These are phyloP conservation scores for Scleroderma bovista DNA, from an alignment of 768 basidiomycete genomes.

Conservation along the genomic window DNA sequence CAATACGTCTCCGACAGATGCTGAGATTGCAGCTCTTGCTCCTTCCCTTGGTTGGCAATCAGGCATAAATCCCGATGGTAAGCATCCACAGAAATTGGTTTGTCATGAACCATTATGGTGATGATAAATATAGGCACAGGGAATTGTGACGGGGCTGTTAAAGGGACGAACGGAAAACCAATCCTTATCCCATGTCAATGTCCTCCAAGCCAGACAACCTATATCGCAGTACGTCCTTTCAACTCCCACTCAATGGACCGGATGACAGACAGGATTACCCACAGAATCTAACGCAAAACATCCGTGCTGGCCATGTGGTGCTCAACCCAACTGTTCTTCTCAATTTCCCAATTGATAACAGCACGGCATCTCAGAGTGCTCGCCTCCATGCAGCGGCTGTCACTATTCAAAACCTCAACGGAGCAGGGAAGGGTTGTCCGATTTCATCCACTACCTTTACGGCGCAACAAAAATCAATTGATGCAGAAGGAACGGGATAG, in stretches of 20 bases:
- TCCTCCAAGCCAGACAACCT: constrained; percentile 24
- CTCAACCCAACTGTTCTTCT: constrained; percentile 36
- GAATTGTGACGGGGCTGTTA: constrained; percentile 33
- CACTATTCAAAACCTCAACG: constrained; percentile 67
- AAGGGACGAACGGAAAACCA: constrained; percentile 26
- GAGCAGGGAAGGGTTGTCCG: constrained; percentile 63
- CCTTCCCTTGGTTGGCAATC: constrained; percentile 52
- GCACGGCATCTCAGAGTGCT: constrained; percentile 33
- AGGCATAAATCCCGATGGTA: constrained; percentile 56
- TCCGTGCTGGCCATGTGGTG: constrained; percentile 36
- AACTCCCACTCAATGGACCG: not conserved
- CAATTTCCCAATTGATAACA: constrained; percentile 41
- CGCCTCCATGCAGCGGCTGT: constrained; percentile 56
- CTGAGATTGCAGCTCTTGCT: constrained; percentile 38
- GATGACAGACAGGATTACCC: not conserved
- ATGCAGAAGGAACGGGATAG: constrained; percentile 9
- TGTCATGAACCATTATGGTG: not conserved
- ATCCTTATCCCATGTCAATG: constrained; percentile 32
- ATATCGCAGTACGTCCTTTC: constrained; percentile 15
- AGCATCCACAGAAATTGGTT: constrained; percentile 10
- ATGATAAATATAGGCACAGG: constrained; percentile 24
- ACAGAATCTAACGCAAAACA: constrained; percentile 34
- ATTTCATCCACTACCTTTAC: constrained; percentile 55
- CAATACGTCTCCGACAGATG: constrained; percentile 14
- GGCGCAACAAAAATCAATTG: constrained; percentile 29